Percentiles rank a stretch among this genome's conserved stretches.
Conservation (phyloP, 352 stramenopile species). For the Phytopythium mirpurense region DNA sequence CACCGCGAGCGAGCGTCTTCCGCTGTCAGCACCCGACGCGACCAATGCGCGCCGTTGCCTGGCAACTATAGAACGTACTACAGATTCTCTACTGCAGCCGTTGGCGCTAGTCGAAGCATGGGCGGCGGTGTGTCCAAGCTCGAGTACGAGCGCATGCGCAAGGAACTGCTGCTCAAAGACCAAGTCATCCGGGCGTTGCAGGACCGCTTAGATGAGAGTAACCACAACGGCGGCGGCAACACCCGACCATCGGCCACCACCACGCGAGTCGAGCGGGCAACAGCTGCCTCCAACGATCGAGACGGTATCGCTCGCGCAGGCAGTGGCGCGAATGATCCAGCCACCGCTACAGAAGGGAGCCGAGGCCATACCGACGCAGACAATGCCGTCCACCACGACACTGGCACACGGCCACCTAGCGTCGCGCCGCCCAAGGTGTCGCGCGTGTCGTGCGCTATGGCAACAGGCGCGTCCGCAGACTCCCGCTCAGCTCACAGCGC, state of each 20-base stretch:
- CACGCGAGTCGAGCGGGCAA: background rate
- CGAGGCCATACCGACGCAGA: background rate
- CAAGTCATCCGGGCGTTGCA: conserved; percentile 65
- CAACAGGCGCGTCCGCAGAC: background rate
- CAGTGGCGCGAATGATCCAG: background rate
- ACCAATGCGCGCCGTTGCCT: background rate
- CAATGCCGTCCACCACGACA: background rate
- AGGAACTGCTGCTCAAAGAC: conserved; percentile 62
- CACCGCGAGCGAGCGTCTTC: background rate
- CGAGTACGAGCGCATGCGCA: conserved; percentile 70
- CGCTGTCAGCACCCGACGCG: background rate
- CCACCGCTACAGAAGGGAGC: background rate
- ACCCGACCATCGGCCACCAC: background rate
- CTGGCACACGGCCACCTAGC: background rate
- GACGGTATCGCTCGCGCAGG: background rate
- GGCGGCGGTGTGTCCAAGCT: conserved; percentile 65
- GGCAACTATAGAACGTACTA: background rate
- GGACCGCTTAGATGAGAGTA: conserved; percentile 37
- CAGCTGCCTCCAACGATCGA: background rate
- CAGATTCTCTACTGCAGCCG: background rate
- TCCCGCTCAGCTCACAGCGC: background rate
- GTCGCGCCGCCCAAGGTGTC: conserved; percentile 7
- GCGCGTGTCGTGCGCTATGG: conserved; percentile 16
- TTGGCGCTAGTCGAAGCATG: conserved; percentile 24
- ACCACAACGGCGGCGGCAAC: conserved; percentile 6